Conservation (phyloP, 2,329 filamentous ascomycete genomes). For the Biscogniauxia sp. region DNA sequence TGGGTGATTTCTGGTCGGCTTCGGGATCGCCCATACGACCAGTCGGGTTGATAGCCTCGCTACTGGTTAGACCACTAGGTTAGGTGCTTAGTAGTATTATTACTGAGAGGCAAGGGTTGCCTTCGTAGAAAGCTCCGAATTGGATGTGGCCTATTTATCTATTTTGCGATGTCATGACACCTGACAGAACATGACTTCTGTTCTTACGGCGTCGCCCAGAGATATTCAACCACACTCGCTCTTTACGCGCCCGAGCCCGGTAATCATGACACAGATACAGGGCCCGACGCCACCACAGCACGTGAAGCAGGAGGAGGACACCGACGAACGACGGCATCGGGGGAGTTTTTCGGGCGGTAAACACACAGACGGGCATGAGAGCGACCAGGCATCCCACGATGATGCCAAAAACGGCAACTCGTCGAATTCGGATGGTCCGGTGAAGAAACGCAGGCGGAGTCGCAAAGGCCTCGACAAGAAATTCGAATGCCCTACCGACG, state of each 20-base stretch:
- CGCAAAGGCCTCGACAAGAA: conserved; percentile 78
- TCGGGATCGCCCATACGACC: conserved; percentile 17
- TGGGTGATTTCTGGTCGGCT: conserved; percentile 20
- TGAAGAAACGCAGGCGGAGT: conserved; percentile 65
- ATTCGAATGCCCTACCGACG: conserved; percentile 80
- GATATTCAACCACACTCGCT: conserved; percentile 39
- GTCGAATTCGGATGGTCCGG: conserved; percentile 53
- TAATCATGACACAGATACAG: conserved; percentile 42
- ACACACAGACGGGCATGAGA: conserved; percentile 39
- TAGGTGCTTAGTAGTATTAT: conserved; percentile 11
- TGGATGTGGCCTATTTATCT: conserved; percentile 10
- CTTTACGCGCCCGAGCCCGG: conserved; percentile 37
- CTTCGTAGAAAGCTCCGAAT: conserved; percentile 13
- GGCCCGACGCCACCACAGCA: conserved; percentile 40
- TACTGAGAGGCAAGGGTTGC: conserved; percentile 12
- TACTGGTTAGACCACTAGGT: conserved; percentile 11
- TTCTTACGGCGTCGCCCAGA: conserved; percentile 39
- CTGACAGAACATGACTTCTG: conserved; percentile 41
- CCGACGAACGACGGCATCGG: conserved; percentile 39
- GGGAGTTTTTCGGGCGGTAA: conserved; percentile 43
- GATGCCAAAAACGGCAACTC: conserved; percentile 46
- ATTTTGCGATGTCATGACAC: conserved; percentile 22
- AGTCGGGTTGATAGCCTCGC: conserved; percentile 19
- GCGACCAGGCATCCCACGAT: conserved; percentile 38
- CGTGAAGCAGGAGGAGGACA: conserved; percentile 41